Evolutionary conservation across 192 early-diverging fungal species (phyloP).

Genomic region (Cladochytrium replicatum): DNA sequence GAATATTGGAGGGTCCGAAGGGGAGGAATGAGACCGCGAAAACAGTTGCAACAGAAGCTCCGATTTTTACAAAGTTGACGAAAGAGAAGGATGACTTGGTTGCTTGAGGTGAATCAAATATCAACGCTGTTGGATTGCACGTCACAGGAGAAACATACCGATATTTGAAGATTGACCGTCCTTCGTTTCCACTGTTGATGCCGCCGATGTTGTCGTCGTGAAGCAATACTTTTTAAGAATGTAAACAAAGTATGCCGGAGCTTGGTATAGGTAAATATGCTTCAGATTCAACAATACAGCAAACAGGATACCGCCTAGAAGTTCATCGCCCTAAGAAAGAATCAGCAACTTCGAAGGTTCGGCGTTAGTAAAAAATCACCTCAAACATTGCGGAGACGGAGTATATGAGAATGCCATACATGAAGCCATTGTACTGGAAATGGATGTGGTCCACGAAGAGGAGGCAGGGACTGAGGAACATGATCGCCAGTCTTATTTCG

Average conservation of each 20-base stretch:
- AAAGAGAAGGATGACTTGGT: conserved; percentile 16
- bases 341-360: too few species aligned
- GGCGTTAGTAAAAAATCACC: conserved; percentile 28
- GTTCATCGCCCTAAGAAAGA: conserved; percentile 34
- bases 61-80: conserved; percentile 49
- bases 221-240: conserved; percentile 72
- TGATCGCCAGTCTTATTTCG: conserved; percentile 11
- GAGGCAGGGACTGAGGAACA: conserved; percentile 35
- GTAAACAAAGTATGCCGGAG: conserved; percentile 90
- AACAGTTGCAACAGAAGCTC: conserved; percentile 47
- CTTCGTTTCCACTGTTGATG: conserved; percentile 2
- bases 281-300: conserved; percentile 90
- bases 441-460: conserved; percentile 90
- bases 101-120: background rate
- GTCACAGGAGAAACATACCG: background rate
- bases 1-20: conserved; percentile 64
- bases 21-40: conserved; percentile 79
- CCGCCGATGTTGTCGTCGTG: conserved; percentile 9
- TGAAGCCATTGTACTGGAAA: conserved; percentile 95
- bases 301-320: conserved; percentile 68
- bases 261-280: conserved; percentile 81
- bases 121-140: too few species aligned
- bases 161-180: background rate
- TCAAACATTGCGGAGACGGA: conserved; percentile 64
- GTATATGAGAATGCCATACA: conserved; percentile 63